These are phyloP conservation scores for Populus davidiana DNA, from an alignment of 345 rosid species.

Conservation along the genomic window DNA sequence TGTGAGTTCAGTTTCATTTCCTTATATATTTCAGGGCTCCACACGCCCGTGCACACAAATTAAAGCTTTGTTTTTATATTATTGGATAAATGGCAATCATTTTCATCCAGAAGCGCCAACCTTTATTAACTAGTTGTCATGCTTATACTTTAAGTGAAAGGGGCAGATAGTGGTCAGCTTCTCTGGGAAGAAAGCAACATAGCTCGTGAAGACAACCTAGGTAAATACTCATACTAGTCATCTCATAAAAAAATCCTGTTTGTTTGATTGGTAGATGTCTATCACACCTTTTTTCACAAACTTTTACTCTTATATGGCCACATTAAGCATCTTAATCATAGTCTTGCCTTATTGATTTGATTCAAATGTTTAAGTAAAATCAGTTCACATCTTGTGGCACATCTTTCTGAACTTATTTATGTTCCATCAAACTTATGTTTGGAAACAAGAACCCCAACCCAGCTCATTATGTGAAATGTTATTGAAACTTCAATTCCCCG, in stretches of 20 bases:
- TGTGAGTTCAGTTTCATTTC: background rate
- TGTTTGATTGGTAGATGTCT: background rate
- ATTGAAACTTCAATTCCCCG: background rate
- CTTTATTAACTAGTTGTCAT: constrained; percentile 8
- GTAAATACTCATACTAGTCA: constrained; percentile 11
- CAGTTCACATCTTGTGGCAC: too few relatives aligned
- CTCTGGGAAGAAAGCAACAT: constrained; percentile 17
- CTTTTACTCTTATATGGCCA: background rate
- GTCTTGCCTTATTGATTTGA: background rate
- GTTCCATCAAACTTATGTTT: background rate
- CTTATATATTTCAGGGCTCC: background rate
- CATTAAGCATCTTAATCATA: background rate
- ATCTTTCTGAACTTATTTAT: too few relatives aligned
- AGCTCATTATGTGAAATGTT: background rate
- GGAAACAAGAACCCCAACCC: background rate
- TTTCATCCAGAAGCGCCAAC: background rate
- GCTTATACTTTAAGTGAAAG: constrained; percentile 17
- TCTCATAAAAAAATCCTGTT: background rate
- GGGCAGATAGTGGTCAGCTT: constrained; percentile 18
- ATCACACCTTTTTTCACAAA: background rate
- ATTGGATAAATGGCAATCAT: background rate
- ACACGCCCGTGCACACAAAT: background rate
- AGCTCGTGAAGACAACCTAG: constrained; percentile 26
- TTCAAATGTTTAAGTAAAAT: too few relatives aligned
- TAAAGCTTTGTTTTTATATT: background rate